Evolutionary conservation across 2,329 filamentous ascomycete species (phyloP).

Genomic region (Setomelanomma holmii): DNA sequence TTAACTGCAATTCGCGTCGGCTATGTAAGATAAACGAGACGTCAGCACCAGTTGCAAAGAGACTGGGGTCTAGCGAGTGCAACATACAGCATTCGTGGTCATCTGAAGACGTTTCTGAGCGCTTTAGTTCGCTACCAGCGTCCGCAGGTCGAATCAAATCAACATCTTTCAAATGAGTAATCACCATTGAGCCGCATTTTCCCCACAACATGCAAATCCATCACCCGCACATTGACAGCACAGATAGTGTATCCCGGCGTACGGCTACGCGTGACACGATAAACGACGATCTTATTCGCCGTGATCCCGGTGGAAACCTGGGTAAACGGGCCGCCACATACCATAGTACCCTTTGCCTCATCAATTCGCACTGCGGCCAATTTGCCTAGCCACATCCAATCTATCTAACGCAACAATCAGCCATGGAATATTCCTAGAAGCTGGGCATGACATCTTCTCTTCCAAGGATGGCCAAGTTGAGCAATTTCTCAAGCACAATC

Average conservation of each 20-base stretch:
- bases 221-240: constrained; percentile 9
- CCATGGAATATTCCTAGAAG: constrained; percentile 1
- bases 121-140: not conserved
- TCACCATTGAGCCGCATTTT: constrained; percentile 16
- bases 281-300: constrained; percentile 30
- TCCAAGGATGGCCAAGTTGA: constrained; percentile 27
- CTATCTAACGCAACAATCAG: constrained; percentile 15
- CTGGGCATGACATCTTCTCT: constrained; percentile 8
- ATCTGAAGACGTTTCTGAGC: not conserved
- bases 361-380: constrained; percentile 33
- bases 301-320: constrained; percentile 31
- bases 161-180: constrained; percentile 1
- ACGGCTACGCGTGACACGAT: constrained; percentile 16
- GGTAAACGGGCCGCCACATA: constrained; percentile 42
- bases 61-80: not conserved
- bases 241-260: constrained; percentile 19
- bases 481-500: constrained; percentile 21
- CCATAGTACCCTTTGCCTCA: constrained; percentile 27
- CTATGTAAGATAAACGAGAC: not conserved
- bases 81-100: constrained; percentile 4
- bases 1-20: not conserved
- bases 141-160: not conserved
- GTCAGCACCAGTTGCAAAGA: not conserved
- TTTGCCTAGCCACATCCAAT: constrained; percentile 18
- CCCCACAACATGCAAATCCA: constrained; percentile 10